Percentiles rank a stretch among this genome's conserved stretches.
Evolutionary conservation across 2,329 filamentous ascomycete species (phyloP).

Genomic region (Talaromyces sp.): DNA sequence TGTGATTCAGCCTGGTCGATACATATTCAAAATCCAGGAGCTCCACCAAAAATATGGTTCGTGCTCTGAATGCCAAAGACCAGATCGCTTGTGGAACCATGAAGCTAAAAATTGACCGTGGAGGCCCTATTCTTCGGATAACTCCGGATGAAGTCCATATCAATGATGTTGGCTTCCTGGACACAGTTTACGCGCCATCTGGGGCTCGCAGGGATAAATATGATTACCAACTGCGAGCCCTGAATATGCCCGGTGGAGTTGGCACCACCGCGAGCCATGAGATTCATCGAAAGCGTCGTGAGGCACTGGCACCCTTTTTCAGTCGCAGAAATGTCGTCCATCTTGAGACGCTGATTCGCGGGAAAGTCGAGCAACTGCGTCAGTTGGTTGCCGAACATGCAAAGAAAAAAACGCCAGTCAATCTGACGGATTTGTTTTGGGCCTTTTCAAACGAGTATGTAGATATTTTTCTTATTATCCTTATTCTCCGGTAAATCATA

Average conservation of each 20-base stretch:
- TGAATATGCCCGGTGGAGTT: slow-evolving; percentile 21
- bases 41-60: slow-evolving; percentile 32
- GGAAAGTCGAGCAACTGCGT: slow-evolving; percentile 19
- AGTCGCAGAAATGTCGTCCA: slow-evolving; percentile 20
- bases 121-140: slow-evolving; percentile 22
- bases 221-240: slow-evolving; percentile 17
- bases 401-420: slow-evolving; percentile 6
- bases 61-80: background rate
- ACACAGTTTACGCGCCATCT: slow-evolving; percentile 22
- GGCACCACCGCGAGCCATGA: slow-evolving; percentile 22
- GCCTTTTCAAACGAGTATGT: slow-evolving; percentile 24
- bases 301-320: slow-evolving; percentile 27
- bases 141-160: slow-evolving; percentile 22
- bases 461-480: background rate
- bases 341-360: slow-evolving; percentile 21
- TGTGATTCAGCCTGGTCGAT: slow-evolving; percentile 23
- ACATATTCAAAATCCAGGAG: slow-evolving; percentile 27
- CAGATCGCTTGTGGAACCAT: background rate
- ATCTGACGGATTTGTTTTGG: slow-evolving; percentile 26
- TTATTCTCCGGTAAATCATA: background rate
- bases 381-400: slow-evolving; percentile 8
- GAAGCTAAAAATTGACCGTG: background rate
- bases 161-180: slow-evolving; percentile 20
- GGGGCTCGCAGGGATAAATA: slow-evolving; percentile 21
- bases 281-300: slow-evolving; percentile 24